Percentiles rank a stretch among this genome's conserved stretches.
These are phyloP conservation scores for Alliaria petiolata DNA, from an alignment of 345 rosid species.

Conservation along the genomic window DNA sequence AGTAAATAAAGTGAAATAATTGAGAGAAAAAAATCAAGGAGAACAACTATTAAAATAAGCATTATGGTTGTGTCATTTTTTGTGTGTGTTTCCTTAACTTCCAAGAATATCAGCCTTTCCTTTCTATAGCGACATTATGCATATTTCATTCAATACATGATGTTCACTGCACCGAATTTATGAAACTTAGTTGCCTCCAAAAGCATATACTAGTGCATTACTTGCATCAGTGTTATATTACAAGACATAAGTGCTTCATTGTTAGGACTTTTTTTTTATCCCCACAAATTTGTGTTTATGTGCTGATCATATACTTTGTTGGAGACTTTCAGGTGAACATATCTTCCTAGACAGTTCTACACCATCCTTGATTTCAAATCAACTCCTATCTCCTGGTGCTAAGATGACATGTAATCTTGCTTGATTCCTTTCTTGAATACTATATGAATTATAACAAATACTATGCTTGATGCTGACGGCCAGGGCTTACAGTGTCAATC, in stretches of 20 bases:
- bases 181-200: background rate
- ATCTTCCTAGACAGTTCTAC: conserved; percentile 71
- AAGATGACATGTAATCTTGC: conserved; percentile 58
- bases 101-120: too few relatives aligned
- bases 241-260: background rate
- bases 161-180: too few relatives aligned
- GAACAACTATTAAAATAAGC: too few relatives aligned
- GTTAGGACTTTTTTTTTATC: background rate
- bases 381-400: conserved; percentile 64
- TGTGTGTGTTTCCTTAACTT: too few relatives aligned
- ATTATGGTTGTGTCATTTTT: too few relatives aligned
- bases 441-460: conserved; percentile 2
- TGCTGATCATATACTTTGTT: conserved; percentile 7
- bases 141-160: too few relatives aligned
- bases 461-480: conserved; percentile 4
- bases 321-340: conserved; percentile 68
- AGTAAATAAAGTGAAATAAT: background rate
- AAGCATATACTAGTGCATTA: background rate
- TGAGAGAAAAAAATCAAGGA: background rate
- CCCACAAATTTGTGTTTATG: background rate
- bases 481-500: background rate
- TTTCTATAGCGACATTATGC: too few relatives aligned
- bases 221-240: conserved; percentile 3
- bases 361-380: conserved; percentile 56
- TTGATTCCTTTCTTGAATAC: conserved; percentile 15